These are phyloP conservation scores for Pulicaria dysenterica DNA, from an alignment of 129 eudicot species.

Conservation along the genomic window DNA sequence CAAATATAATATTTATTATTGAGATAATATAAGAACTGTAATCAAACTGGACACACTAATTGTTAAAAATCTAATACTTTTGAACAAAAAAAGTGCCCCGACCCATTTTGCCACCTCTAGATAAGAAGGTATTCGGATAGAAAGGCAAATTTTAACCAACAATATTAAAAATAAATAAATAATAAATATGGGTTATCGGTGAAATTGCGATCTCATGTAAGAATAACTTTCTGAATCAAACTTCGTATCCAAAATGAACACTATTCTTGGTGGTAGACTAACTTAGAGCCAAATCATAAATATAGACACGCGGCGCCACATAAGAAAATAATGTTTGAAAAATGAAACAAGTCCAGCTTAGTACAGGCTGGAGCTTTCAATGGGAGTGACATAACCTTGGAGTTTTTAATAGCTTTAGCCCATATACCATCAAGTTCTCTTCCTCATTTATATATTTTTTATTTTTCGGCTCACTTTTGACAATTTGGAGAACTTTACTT, in stretches of 20 bases:
- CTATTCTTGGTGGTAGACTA: slow-evolving; percentile 30
- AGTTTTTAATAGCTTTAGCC: slow-evolving; percentile 7
- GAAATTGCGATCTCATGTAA: slow-evolving; percentile 7
- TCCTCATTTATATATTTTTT: not conserved
- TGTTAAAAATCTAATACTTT: too few species aligned
- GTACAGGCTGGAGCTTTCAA: slow-evolving; percentile 29
- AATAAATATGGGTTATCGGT: not conserved
- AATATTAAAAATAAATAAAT: not conserved
- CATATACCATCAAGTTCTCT: not conserved
- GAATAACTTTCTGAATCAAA: slow-evolving; percentile 25
- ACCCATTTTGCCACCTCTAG: too few species aligned
- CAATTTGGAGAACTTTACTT: slow-evolving; percentile 19
- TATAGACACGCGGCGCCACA: slow-evolving; percentile 7
- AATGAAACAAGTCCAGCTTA: slow-evolving; percentile 25
- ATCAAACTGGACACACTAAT: too few species aligned
- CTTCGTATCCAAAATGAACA: slow-evolving; percentile 26
- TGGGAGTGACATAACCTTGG: slow-evolving; percentile 23
- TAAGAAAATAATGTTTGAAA: slow-evolving; percentile 14
- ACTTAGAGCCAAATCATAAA: slow-evolving; percentile 9
- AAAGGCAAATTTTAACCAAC: not conserved
- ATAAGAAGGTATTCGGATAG: not conserved
- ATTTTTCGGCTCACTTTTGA: not conserved
- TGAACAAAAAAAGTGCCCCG: too few species aligned
- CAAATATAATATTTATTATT: too few species aligned
- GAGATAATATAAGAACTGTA: too few species aligned